Base-by-base conservation (phyloP, 2,329 filamentous ascomycete genomes). In the Trichophyton simii region DNA sequence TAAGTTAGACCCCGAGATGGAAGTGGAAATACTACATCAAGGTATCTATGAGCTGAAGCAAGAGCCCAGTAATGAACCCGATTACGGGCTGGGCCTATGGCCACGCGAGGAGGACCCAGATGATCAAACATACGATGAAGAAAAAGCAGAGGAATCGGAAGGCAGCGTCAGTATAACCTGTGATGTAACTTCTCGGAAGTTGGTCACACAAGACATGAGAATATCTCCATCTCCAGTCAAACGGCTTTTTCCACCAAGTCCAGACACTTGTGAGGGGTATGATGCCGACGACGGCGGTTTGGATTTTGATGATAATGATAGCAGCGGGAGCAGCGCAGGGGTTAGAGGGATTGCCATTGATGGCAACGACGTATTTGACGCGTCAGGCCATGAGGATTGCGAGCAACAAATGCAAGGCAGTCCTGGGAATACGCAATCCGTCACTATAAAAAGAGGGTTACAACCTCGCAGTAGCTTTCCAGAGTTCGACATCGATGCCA, bases 191-290 rank as follows among this genome's bases (percentile, higher is more conserved):
- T 58, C 63, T 8, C 54, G 60, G 38, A 55, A 48, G 20, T 20
- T 62, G 25, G 59, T 62, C 31, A 59, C 11, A 38, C 54, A 46
- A 31, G 60, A 48, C 31, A 62, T 62, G 63, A 36, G 18, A 11
- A 36, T 64, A 44, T 62, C 63, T 15, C 63, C 63, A 15, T 62
- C 63, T 6, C 63, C 63, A 20, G 55, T 25, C 9, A 64, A 64
- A 34, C 38, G 63, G 31, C 38, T 64, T 6, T 64, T 64, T 42
- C 63, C 63, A 25, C 42, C 52, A 22, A 64, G 63, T 28, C 63
- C 63, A 5, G 55, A 52, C 15, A 58, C 61, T 48, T 48, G 59
- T 38, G 46, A 22, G 13, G 52, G 42, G 11, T 52, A n/a, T 22
- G 25, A 57, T 18, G 54, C 46, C 31, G 42, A 13, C n/a, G 52